phyloP scores from a whole-genome alignment of 257 asterid species.

The Plantago elongata region DNA sequence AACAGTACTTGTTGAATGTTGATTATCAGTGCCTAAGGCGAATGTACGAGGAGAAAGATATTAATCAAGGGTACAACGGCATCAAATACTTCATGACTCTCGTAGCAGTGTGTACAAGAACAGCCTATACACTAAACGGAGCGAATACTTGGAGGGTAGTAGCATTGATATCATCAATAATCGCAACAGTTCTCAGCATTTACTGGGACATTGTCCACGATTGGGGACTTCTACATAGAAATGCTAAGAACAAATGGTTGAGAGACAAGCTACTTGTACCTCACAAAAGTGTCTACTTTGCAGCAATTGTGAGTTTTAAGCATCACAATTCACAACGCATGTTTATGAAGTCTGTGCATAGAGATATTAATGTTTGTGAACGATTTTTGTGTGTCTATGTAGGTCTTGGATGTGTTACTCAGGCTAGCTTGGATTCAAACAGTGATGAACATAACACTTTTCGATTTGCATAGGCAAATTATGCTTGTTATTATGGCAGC shows the following conservation, averaged over 20 bases:
- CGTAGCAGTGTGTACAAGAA: constrained; percentile 44
- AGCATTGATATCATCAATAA: constrained; percentile 37
- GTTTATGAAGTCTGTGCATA: not conserved
- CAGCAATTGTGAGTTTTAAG: constrained; percentile 47
- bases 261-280: constrained; percentile 64
- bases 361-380: not conserved
- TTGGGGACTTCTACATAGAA: constrained; percentile 56
- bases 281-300: constrained; percentile 38
- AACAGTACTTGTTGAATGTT: not conserved
- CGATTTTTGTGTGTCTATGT: constrained; percentile 5
- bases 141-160: constrained; percentile 30
- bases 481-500: constrained; percentile 39
- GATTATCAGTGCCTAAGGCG: constrained; percentile 45
- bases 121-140: constrained; percentile 33
- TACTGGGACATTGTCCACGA: constrained; percentile 55
- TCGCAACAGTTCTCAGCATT: constrained; percentile 39
- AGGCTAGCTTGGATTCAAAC: constrained; percentile 73
- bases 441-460: constrained; percentile 38
- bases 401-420: constrained; percentile 44
- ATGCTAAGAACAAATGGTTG: constrained; percentile 45
- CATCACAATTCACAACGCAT: not conserved
- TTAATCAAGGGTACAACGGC: constrained; percentile 45
- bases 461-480: constrained; percentile 37
- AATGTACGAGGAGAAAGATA: constrained; percentile 45
- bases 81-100: constrained; percentile 42